These are phyloP conservation scores for Chlamydomonas applanata DNA, from an alignment of 139 green algal genomes.

Conservation along the genomic window DNA sequence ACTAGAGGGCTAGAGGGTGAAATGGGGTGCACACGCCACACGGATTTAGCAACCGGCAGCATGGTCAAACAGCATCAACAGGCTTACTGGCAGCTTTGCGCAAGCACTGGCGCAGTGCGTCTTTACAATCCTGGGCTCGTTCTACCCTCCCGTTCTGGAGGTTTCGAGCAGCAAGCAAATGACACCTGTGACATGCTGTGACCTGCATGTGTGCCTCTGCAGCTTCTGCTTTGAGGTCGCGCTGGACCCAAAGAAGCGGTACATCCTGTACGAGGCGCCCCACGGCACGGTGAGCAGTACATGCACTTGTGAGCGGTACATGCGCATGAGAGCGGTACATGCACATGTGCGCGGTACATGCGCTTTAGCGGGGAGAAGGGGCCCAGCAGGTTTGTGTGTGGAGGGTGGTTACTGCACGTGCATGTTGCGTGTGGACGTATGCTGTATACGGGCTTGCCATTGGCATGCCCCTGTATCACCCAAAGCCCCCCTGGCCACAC, in stretches of 20 bases:
- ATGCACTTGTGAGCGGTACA: neutral
- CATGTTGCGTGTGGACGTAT: too few species aligned
- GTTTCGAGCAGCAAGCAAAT: neutral
- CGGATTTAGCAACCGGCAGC: too few species aligned
- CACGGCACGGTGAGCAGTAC: neutral
- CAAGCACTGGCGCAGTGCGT: too few species aligned
- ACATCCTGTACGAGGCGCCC: constrained; percentile 31
- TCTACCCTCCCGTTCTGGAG: constrained; percentile 23
- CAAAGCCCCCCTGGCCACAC: neutral
- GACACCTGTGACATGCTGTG: constrained; percentile 27
- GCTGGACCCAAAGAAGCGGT: constrained; percentile 38
- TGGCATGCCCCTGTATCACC: neutral
- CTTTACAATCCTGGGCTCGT: too few species aligned
- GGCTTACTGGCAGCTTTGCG: constrained; percentile 14
- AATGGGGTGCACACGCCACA: too few species aligned
- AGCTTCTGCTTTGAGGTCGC: constrained; percentile 12
- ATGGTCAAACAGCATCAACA: constrained; percentile 15
- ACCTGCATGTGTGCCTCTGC: constrained; percentile 27
- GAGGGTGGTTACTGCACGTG: too few species aligned
- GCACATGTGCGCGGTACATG: neutral
- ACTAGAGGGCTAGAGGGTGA: too few species aligned
- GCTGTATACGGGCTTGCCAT: constrained; percentile 2
- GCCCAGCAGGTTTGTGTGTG: too few species aligned
- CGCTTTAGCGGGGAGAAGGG: too few species aligned
- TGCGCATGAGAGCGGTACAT: neutral